Evolutionary conservation across 2,329 filamentous ascomycete genomes (phyloP), one percentile per base, ranked within the genome.

Genomic region (Escovopsis sp.): DNA sequence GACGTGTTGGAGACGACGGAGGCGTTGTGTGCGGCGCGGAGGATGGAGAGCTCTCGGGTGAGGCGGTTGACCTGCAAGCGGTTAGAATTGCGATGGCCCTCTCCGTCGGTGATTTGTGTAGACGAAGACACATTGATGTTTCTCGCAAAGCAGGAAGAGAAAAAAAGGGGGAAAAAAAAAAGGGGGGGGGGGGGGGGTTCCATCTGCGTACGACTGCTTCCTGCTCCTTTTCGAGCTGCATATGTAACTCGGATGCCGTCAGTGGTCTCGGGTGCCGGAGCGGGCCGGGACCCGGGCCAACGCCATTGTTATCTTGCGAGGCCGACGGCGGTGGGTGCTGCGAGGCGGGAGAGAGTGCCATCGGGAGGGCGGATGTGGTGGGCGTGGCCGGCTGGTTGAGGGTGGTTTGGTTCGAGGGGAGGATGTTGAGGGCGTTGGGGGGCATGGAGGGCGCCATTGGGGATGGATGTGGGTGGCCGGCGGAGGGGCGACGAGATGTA

Each of bases 161-260:
- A 11, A 30, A 35, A 15, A 29, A 9, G 20, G 5, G 20, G 5
- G 20, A 20, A 20, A 20, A 20, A 20, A 20, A 20, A 20, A 20
- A 20, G 20, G 14, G 9, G 20, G 20, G 20, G 3, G 20, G 20
- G 1, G 12, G 15, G n/a, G 37, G 27, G 29, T 10, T 31, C 13
- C 20, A 20, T 9, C 20, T 34, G 65, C 77, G 48, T 70, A 91
- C 88, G 53, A 95, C 81, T 31, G 87, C 84, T 61, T 96, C 89
- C 53, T 96, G 88, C 57, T 96, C 89, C 61, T 93, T 91, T 62
- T 96, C 89, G 24, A 95, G 70, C 64, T 94, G 78, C 45, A 84
- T 70, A 60, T 95, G 87, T 46, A 96, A 70, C 59, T 96, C 89
- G 4, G 86, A 83, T 2, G 86, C 80, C 0, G 89, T 95, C 58